phyloP scores from a whole-genome alignment of 306 rosid species.

The Sphenostylis stenocarpa region DNA sequence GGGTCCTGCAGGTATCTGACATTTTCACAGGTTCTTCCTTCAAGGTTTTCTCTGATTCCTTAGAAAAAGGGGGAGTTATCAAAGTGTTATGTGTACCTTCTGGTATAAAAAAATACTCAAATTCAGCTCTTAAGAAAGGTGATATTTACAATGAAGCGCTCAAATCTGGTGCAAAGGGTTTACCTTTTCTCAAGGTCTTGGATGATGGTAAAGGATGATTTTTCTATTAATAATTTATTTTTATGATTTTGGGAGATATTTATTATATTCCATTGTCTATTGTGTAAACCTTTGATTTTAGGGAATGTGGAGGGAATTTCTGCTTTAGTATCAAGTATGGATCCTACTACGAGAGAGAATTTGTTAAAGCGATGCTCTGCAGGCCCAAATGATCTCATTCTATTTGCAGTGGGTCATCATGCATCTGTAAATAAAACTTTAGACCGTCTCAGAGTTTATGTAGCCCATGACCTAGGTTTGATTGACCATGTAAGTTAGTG shows the following conservation, averaged over 20 bases:
- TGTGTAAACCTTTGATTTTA: slow-evolving; percentile 39
- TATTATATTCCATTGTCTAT: slow-evolving; percentile 19
- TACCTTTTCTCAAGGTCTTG: slow-evolving; percentile 83
- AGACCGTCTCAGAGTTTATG: slow-evolving; percentile 72
- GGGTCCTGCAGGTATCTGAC: slow-evolving; percentile 74
- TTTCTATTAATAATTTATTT: slow-evolving; percentile 10
- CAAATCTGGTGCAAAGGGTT: slow-evolving; percentile 92
- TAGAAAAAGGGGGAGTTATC: slow-evolving; percentile 73
- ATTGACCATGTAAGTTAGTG: slow-evolving; percentile 68
- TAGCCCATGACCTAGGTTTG: slow-evolving; percentile 76
- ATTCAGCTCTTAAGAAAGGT: slow-evolving; percentile 88
- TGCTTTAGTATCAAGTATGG: slow-evolving; percentile 75
- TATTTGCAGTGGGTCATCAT: slow-evolving; percentile 78
- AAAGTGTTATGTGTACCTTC: slow-evolving; percentile 77
- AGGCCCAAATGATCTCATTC: slow-evolving; percentile 64
- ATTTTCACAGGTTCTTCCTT: slow-evolving; percentile 72
- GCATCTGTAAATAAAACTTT: slow-evolving; percentile 73
- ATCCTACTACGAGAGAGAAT: slow-evolving; percentile 49
- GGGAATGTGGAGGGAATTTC: slow-evolving; percentile 85
- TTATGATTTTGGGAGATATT: background rate
- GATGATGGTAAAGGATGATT: slow-evolving; percentile 60
- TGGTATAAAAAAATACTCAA: slow-evolving; percentile 81
- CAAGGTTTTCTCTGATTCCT: slow-evolving; percentile 78
- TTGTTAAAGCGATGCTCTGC: slow-evolving; percentile 65
- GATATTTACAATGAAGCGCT: slow-evolving; percentile 70